Evolutionary conservation across 164 flowering plant species (phyloP).

Genomic region (Cinnamomum micranthum): DNA sequence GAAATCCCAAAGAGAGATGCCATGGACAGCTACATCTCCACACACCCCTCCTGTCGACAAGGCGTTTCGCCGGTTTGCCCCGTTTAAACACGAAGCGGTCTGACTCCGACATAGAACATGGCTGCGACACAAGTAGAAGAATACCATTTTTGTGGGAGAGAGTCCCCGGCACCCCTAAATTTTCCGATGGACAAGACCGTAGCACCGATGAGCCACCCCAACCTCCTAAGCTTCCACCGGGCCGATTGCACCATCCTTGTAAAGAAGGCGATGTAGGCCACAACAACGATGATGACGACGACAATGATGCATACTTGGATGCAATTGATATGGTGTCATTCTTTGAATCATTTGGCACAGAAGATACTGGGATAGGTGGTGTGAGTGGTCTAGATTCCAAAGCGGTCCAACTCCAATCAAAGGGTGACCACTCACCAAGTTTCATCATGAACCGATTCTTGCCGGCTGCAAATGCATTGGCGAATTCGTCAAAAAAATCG

Average conservation of each 20-base stretch:
- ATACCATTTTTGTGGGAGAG: conserved; percentile 76
- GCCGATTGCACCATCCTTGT: conserved; percentile 24
- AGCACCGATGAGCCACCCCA: conserved; percentile 14
- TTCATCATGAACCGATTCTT: conserved; percentile 64
- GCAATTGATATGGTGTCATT: conserved; percentile 51
- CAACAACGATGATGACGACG: conserved; percentile 12
- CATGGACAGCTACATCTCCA: conserved; percentile 42
- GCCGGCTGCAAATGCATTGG: conserved; percentile 62
- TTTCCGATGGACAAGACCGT: conserved; percentile 2
- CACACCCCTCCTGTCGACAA: conserved; percentile 51
- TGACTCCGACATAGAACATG: conserved; percentile 2
- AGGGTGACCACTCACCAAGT: conserved; percentile 31
- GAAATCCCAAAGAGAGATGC: conserved; percentile 10
- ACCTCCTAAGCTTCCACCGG: conserved; percentile 45
- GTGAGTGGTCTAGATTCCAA: conserved; percentile 19
- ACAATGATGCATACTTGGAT: conserved; percentile 32
- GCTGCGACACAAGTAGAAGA: conserved; percentile 20
- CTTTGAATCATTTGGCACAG: conserved; percentile 30
- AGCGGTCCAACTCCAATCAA: conserved; percentile 12
- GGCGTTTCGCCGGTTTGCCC: conserved; percentile 20
- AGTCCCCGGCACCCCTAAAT: conserved; percentile 60
- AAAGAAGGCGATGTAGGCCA: background rate
- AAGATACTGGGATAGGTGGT: background rate
- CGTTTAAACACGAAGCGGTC: background rate
- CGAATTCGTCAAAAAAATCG: conserved; percentile 20